These are phyloP conservation scores for Talaromyces sp. DNA, from an alignment of 2,329 filamentous ascomycete species.

Conservation along the genomic window DNA sequence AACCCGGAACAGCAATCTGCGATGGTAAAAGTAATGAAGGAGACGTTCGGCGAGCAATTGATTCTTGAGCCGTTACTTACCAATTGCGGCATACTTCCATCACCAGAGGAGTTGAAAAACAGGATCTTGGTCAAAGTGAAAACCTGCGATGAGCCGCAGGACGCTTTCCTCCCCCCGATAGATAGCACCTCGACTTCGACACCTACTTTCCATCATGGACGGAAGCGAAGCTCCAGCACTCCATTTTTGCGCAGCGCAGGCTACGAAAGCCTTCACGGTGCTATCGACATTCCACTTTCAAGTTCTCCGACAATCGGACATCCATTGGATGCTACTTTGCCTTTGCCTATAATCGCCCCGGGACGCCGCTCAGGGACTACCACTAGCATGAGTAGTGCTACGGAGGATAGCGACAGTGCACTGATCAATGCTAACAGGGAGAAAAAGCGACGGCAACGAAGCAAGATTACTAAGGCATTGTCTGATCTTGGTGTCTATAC, in stretches of 20 bases:
- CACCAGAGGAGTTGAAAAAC: conserved; percentile 78
- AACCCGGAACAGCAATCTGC: conserved; percentile 72
- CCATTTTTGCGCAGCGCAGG: conserved; percentile 64
- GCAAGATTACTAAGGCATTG: conserved; percentile 80
- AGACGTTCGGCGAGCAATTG: conserved; percentile 75
- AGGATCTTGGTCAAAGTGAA: conserved; percentile 94
- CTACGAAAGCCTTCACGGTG: conserved; percentile 56
- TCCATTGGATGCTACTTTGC: conserved; percentile 42
- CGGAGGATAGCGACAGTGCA: conserved; percentile 73
- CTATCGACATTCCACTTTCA: conserved; percentile 48
- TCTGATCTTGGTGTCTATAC: conserved; percentile 80
- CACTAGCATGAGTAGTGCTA: conserved; percentile 54
- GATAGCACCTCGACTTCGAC: not conserved
- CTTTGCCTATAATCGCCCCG: conserved; percentile 31
- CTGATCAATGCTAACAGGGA: conserved; percentile 51
- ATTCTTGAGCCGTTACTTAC: conserved; percentile 71
- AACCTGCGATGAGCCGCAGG: conserved; percentile 59
- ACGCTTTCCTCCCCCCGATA: conserved; percentile 27
- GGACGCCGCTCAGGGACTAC: conserved; percentile 51
- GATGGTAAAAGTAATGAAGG: conserved; percentile 88
- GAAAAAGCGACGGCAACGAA: conserved; percentile 59
- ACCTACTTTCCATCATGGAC: conserved; percentile 35
- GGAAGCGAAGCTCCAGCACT: conserved; percentile 70
- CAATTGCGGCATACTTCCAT: conserved; percentile 67
- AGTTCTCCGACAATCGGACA: conserved; percentile 53